These are phyloP conservation scores for Globisporangium mamillatum DNA, from an alignment of 352 stramenopile species.

Conservation along the genomic window DNA sequence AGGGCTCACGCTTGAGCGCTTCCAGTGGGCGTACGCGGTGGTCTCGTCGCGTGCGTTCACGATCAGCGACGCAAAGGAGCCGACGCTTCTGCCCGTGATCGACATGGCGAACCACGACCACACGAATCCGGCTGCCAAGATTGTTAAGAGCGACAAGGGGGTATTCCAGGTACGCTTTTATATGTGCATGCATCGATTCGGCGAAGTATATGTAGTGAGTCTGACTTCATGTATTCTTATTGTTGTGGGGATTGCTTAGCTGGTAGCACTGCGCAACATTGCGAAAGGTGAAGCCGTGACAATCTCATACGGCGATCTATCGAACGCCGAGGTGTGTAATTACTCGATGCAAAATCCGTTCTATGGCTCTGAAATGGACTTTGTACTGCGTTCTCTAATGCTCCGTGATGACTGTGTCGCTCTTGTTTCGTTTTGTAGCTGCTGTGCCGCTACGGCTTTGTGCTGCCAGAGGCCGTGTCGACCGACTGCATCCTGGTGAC, in stretches of 20 bases:
- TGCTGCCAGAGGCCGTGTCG: slow-evolving; percentile 32
- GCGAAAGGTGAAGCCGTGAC: slow-evolving; percentile 46
- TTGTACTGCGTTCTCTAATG: background rate
- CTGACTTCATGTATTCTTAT: background rate
- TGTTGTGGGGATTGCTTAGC: slow-evolving; percentile 20
- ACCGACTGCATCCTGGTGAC: slow-evolving; percentile 57
- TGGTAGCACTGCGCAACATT: slow-evolving; percentile 45
- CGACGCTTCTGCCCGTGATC: slow-evolving; percentile 68
- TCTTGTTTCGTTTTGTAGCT: slow-evolving; percentile 24
- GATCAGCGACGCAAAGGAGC: slow-evolving; percentile 31
- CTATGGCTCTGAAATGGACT: background rate
- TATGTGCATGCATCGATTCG: background rate
- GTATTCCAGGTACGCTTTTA: slow-evolving; percentile 39
- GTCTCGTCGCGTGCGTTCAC: slow-evolving; percentile 68
- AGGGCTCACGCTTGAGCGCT: slow-evolving; percentile 36
- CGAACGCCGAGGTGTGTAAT: slow-evolving; percentile 58
- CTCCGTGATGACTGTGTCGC: background rate
- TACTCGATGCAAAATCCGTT: background rate
- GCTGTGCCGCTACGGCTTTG: slow-evolving; percentile 72
- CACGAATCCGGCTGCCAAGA: slow-evolving; percentile 39
- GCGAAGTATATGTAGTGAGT: background rate
- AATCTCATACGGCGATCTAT: slow-evolving; percentile 71
- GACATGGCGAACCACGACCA: slow-evolving; percentile 76
- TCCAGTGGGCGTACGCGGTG: slow-evolving; percentile 65
- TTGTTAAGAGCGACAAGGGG: slow-evolving; percentile 38